phyloP scores from a whole-genome alignment of 2,329 filamentous ascomycete species.

The Diplocarpon rosae region DNA sequence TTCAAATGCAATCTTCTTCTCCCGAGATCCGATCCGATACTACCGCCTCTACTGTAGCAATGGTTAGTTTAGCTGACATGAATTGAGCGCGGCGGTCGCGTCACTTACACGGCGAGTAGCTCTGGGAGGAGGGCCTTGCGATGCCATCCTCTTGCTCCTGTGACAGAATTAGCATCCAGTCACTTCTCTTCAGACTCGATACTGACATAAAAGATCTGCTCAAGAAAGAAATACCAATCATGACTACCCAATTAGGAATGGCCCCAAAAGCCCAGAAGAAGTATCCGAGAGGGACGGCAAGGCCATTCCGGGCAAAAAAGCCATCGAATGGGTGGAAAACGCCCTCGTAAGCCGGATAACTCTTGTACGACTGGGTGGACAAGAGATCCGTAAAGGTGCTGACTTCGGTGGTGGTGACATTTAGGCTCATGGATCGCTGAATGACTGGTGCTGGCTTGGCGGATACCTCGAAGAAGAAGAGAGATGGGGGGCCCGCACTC shows the following conservation, averaged over 20 bases:
- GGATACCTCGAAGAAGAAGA: conserved; percentile 59
- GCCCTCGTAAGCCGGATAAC: conserved; percentile 44
- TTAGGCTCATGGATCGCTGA: conserved; percentile 54
- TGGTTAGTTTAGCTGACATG: conserved; percentile 1
- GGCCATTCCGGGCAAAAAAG: conserved; percentile 46
- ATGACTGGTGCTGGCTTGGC: conserved; percentile 53
- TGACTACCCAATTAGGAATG: conserved; percentile 65
- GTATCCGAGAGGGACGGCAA: conserved; percentile 56
- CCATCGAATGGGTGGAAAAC: conserved; percentile 71
- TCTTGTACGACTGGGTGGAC: conserved; percentile 40
- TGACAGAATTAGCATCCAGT: conserved; percentile 17
- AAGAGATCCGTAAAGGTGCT: conserved; percentile 52
- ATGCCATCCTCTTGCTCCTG: conserved; percentile 18
- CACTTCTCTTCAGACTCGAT: conserved; percentile 5
- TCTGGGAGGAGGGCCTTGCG: conserved; percentile 7
- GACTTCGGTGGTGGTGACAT: conserved; percentile 56
- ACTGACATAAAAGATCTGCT: conserved; percentile 69
- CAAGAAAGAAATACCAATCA: conserved; percentile 63
- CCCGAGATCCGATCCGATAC: too few relatives aligned
- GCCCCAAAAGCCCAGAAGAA: conserved; percentile 54
- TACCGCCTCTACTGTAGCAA: neutral
- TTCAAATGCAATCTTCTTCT: too few relatives aligned
- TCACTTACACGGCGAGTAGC: conserved; percentile 19
- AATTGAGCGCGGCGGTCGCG: conserved; percentile 15
- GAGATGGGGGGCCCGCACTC: conserved; percentile 50